Percentiles rank a stretch among this genome's conserved stretches.
Evolutionary conservation across 805 yeast genomes (phyloP).

Genomic region (Ogataea corticis): DNA sequence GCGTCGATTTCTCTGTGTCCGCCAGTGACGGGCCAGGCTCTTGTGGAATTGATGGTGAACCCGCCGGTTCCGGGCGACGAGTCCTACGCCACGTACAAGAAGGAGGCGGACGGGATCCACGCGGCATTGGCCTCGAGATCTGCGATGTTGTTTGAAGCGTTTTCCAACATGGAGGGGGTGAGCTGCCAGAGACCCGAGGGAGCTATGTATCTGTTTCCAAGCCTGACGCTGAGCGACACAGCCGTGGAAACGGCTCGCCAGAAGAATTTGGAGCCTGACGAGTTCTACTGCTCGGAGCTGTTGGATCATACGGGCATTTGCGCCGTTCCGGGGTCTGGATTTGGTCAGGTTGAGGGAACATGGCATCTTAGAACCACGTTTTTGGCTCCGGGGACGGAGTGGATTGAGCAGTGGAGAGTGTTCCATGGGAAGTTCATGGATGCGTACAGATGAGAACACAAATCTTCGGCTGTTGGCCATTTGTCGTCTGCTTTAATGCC

Average conservation of each 20-base stretch:
- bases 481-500: too few species aligned
- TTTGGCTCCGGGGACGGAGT: slow-evolving; percentile 90
- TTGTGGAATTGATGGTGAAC: slow-evolving; percentile 88
- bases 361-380: slow-evolving; percentile 95
- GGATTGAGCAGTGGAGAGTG: slow-evolving; percentile 75
- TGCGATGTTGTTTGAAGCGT: slow-evolving; percentile 62
- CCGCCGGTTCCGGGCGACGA: slow-evolving; percentile 83
- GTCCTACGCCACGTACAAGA: slow-evolving; percentile 64
- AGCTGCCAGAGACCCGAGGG: slow-evolving; percentile 90
- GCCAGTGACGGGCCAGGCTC: slow-evolving; percentile 91
- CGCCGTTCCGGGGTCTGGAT: slow-evolving; percentile 96
- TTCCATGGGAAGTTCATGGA: slow-evolving; percentile 77
- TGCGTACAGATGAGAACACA: slow-evolving; percentile 50
- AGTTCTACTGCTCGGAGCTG: slow-evolving; percentile 81
- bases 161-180: slow-evolving; percentile 76
- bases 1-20: slow-evolving; percentile 93
- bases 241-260: slow-evolving; percentile 64
- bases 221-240: slow-evolving; percentile 59
- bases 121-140: slow-evolving; percentile 66
- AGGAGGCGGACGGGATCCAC: slow-evolving; percentile 65
- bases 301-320: slow-evolving; percentile 92
- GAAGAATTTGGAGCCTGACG: slow-evolving; percentile 68
- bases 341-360: slow-evolving; percentile 89
- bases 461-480: too few species aligned
- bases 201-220: slow-evolving; percentile 97